Base-by-base conservation (phyloP, 176 grass and related monocot species). In the Rhynchospora tenuis region DNA sequence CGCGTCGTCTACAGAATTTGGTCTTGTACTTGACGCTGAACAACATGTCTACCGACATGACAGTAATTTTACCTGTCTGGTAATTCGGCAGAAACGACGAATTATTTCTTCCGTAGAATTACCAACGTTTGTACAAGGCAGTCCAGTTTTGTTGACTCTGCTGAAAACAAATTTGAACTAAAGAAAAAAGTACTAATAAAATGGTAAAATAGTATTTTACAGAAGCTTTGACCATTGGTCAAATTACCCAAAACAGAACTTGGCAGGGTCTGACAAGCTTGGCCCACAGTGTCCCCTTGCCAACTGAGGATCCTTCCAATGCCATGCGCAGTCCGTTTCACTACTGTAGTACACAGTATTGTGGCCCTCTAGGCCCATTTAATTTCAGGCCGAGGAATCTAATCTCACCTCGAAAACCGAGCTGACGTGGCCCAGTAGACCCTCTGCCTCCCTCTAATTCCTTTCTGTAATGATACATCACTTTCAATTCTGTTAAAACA, bases 401-500 rank as follows among this genome's bases (percentile, higher is more conserved):
- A 15, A 9, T 52, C 28, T 27, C 7, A 45, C 80, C 80, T 82
- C 56, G 61, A 31, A 66, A 82, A 52, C 4, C 4, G 46, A 22
- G 42, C 45, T 6, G 1, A 65, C 15, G 27, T 50, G 80, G 61
- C 80, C 80, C 80, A 82, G 43, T 9, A 50, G 80, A 62, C 45
- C 59, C 16, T 54, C 44, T 67, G 42, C 45, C 80, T 50, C 80
- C 61, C 62, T 27, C 11, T 52, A 28, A 10, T 67, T 65, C 59
- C 16, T 50, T 82, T 63, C 43, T 50, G 38, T 33, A 9, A 16
- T 67, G 7, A 82, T 11, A 66, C 44, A 55, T 82, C 80, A 12
- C 59, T 82, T 82, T 82, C 80, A 27, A 28, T 82, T 50, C 80
- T 82, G 80, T 82, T 82, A 47, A 82, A n/a, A 82, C 61, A 12